A percentile compares a stretch with the other conserved stretches of the same genome.
Evolutionary conservation across 129 eudicot species (phyloP).

Genomic region (Ambrosia trifida): DNA sequence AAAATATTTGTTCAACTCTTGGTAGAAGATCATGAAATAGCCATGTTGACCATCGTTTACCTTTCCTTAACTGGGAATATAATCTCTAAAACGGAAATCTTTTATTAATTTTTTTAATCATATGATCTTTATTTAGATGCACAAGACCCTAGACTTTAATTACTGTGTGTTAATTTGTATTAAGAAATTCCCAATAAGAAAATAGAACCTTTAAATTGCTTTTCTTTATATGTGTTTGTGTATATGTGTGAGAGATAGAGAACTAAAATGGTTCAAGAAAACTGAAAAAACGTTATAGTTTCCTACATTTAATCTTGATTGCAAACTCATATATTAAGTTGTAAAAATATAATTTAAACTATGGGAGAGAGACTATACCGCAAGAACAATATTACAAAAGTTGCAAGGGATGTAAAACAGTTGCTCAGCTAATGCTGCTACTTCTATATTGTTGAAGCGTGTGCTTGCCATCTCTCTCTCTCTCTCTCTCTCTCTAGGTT

Average conservation of each 20-base stretch:
- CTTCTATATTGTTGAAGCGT: conserved; percentile 28
- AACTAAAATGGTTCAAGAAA: neutral
- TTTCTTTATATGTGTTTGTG: neutral
- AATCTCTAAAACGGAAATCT: neutral
- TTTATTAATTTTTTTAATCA: neutral
- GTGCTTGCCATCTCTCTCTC: conserved; percentile 48
- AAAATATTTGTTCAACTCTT: neutral
- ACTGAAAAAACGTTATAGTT: conserved; percentile 13
- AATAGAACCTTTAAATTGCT: neutral
- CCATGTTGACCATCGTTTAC: neutral
- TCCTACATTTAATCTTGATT: neutral
- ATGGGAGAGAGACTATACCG: conserved; percentile 46
- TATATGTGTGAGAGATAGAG: neutral
- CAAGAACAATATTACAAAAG: conserved; percentile 92
- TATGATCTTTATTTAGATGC: neutral
- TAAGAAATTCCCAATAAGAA: neutral
- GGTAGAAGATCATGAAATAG: neutral
- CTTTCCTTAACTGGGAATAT: neutral
- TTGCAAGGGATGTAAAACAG: conserved; percentile 94
- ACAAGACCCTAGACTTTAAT: neutral
- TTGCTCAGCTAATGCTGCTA: conserved; percentile 59
- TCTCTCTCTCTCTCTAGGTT: neutral
- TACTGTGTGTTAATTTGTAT: neutral
- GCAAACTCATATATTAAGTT: neutral
- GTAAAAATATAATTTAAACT: neutral